Conservation (phyloP, 2,329 filamentous ascomycete genomes). For the Fusarium chaquense region DNA sequence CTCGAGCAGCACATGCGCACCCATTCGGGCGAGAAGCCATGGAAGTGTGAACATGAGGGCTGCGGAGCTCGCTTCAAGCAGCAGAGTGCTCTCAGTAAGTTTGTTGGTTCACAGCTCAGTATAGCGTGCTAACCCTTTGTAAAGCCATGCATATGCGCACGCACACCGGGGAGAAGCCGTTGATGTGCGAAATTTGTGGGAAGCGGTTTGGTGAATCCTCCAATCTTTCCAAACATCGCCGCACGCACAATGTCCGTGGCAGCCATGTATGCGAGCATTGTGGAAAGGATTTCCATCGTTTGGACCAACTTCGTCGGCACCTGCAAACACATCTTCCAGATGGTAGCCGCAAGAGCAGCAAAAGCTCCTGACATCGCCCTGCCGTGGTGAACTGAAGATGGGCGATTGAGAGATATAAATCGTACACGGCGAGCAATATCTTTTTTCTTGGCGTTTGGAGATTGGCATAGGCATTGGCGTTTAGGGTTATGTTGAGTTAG, state of each 20-base stretch:
- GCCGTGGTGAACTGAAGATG: neutral
- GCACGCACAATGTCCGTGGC: constrained; percentile 68
- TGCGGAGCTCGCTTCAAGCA: constrained; percentile 73
- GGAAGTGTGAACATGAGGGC: constrained; percentile 63
- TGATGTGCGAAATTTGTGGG: constrained; percentile 68
- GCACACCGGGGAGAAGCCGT: constrained; percentile 74
- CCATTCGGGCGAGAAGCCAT: constrained; percentile 74
- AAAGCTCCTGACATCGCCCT: constrained; percentile 20
- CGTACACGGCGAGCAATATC: neutral
- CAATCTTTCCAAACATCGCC: constrained; percentile 74
- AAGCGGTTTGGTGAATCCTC: constrained; percentile 74
- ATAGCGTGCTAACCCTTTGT: constrained; percentile 30
- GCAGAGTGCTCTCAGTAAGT: constrained; percentile 74
- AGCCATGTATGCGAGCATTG: constrained; percentile 66
- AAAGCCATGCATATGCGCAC: constrained; percentile 75
- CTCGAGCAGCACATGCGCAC: constrained; percentile 75
- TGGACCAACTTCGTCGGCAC: constrained; percentile 72
- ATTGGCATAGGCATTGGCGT: constrained; percentile 29
- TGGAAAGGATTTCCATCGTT: constrained; percentile 67
- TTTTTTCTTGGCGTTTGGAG: constrained; percentile 20
- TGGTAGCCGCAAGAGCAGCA: constrained; percentile 34
- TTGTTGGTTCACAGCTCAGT: neutral
- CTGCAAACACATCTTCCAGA: constrained; percentile 51
- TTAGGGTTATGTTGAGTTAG: constrained; percentile 17
- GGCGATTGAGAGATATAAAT: neutral